Percentiles rank a stretch among this genome's conserved stretches.
Conservation (phyloP, 2,329 filamentous ascomycete species). For the Madurella mycetomatis region DNA sequence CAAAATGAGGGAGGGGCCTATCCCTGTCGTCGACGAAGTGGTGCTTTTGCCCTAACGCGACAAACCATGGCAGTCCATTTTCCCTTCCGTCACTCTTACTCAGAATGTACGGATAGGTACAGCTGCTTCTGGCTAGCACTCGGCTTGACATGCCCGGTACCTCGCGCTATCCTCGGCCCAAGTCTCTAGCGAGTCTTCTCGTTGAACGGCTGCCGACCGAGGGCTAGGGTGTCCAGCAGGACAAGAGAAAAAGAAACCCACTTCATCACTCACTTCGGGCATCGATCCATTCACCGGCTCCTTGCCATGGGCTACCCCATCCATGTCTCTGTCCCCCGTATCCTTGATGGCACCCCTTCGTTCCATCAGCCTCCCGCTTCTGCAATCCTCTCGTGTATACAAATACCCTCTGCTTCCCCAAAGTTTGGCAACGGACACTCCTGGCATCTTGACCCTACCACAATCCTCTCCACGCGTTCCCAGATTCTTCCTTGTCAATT, state of each 20-base stretch:
- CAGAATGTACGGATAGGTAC: not conserved
- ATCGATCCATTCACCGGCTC: constrained; percentile 9
- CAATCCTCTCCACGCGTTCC: not conserved
- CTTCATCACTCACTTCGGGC: constrained; percentile 14
- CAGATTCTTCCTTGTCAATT: not conserved
- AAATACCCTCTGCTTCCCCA: constrained; percentile 23
- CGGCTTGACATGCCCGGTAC: constrained; percentile 11
- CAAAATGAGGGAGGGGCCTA: constrained; percentile 15
- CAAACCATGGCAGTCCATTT: constrained; percentile 14
- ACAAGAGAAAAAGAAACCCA: constrained; percentile 17
- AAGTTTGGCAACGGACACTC: not conserved
- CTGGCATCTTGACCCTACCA: not conserved
- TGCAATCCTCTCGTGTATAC: constrained; percentile 20
- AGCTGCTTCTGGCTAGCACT: constrained; percentile 10
- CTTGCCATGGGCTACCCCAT: constrained; percentile 16
- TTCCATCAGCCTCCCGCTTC: constrained; percentile 13
- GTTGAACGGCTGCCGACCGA: constrained; percentile 19
- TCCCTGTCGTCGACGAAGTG: constrained; percentile 11
- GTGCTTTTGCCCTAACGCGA: constrained; percentile 8
- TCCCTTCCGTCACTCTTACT: constrained; percentile 7
- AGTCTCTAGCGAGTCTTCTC: constrained; percentile 14
- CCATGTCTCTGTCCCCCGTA: constrained; percentile 16
- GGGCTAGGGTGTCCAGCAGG: constrained; percentile 9
- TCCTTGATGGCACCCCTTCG: constrained; percentile 3
- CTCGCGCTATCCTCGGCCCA: constrained; percentile 13